Evolutionary conservation across 2,329 filamentous ascomycete species (phyloP).

Genomic region (Colletotrichum plurivorum): DNA sequence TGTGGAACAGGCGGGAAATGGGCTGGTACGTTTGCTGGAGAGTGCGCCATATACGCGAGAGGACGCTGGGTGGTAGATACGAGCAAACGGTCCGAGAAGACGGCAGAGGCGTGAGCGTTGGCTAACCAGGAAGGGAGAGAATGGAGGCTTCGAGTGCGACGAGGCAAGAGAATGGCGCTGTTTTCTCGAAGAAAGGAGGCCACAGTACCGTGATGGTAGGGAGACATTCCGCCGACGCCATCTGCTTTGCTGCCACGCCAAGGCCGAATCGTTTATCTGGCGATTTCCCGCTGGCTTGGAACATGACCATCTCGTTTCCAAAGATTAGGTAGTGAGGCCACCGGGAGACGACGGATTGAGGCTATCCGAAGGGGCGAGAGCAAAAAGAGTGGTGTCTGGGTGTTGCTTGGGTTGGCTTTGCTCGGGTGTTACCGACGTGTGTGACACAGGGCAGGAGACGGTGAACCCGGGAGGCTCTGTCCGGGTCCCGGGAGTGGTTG

Average conservation of each 20-base stretch:
- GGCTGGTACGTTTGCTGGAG: background rate
- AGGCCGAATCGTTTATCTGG: slow-evolving; percentile 14
- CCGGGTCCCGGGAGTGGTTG: slow-evolving; percentile 1
- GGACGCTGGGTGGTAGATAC: slow-evolving; percentile 4
- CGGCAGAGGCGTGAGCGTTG: background rate
- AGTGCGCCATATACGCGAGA: no score
- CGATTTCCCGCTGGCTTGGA: slow-evolving; percentile 16
- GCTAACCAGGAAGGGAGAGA: background rate
- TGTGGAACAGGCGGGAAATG: background rate
- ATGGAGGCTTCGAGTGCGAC: background rate
- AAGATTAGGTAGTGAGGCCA: slow-evolving; percentile 23
- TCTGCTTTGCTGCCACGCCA: slow-evolving; percentile 24
- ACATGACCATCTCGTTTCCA: slow-evolving; percentile 5
- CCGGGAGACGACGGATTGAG: slow-evolving; percentile 2
- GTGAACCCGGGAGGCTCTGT: background rate
- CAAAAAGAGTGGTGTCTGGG: background rate
- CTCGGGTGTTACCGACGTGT: no score
- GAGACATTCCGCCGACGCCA: slow-evolving; percentile 17
- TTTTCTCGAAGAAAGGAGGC: slow-evolving; percentile 21
- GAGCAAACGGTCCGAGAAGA: slow-evolving; percentile 21
- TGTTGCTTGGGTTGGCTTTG: background rate
- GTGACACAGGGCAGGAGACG: background rate
- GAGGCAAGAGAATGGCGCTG: slow-evolving; percentile 6
- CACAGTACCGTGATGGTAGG: slow-evolving; percentile 31
- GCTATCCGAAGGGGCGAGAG: background rate